Base-by-base conservation (phyloP, 1,284 basidiomycete genomes). In the Sanghuangporus weigelae region DNA sequence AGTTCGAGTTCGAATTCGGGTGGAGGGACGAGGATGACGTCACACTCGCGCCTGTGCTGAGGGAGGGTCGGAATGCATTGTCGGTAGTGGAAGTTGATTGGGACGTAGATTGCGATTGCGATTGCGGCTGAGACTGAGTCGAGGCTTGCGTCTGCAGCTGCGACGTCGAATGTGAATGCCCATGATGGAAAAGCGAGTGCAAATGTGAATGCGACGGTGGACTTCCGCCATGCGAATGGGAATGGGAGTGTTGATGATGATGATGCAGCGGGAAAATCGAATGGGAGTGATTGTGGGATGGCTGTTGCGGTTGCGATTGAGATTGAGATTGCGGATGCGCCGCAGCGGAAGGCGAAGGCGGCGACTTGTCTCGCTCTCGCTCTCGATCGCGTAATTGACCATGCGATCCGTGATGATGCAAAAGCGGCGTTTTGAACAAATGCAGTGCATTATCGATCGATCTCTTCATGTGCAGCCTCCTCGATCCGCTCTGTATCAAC, bases 401-500 rank as follows among this genome's bases (percentile, higher is more conserved):
- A 38, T 60, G 53, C 23, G 63, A 64, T 2, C 58, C 51, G 46
- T 64, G 59, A 54, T 64, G 63, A n/a, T 63, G 62, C 38, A 63
- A 36, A 19, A 55, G 60, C 6, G 60, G 58, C 5, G 55, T 35
- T 42, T 63, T 66, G 56, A 66, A 63, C 16, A 63, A 39, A 23
- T 63, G 61, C 16, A 66, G 39, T 8, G 64, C 64, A 36, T 63
- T 63, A 38, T 66, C 64, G 19, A 66, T 66, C 19, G 64, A 66
- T 7, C 64, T 48, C 54, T 66, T 66, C 54, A 66, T 56, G n/a
- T 66, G 64, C 11, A 66, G 38, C 26, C 54, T 42, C 46, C 50
- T 60, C 36, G 62, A 63, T 11, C 46, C 48, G 44, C 46, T 49
- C 35, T 48, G 31, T 48, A 38, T 23, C 36, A 36, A 36, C 12